Evolutionary conservation across 2,329 filamentous ascomycete species (phyloP), one percentile per base, ranked within the genome.

Genomic region (Claviceps sp.): DNA sequence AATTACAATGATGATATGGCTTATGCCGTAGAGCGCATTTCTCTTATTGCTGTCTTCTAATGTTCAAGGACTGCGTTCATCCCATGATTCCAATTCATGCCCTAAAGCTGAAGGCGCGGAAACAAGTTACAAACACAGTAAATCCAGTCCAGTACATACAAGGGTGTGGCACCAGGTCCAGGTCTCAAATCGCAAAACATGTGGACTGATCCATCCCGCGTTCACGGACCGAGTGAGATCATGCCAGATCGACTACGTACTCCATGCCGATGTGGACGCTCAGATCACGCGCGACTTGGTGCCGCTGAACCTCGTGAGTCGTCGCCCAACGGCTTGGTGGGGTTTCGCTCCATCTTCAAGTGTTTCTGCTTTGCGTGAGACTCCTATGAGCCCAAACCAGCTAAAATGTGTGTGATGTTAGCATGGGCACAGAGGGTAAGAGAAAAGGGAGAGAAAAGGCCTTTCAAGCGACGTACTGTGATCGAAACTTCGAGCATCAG

Each of bases 351-450:
- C 63, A 83, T 85, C 24, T 82, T 85, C 49, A 96, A 75, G 56
- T 85, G 84, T 69, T 91, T 95, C 71, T 98, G 93, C 68, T 95
- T 95, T 48, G 84, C 82, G 67, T 97, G 93, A 22, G 89, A 83
- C 75, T 98, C 93, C 64, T 84, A 84, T 8, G 87, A 87, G 54
- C 77, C 87, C 45, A 57, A 6, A 24, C 55, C 51, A 22, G 49
- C 54, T 51, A n/a, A 14, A 11, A n/a, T n/a, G 30, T 2, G 22
- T 13, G 13, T 14, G 14, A 40, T 24, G 13, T 54, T 34, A 54
- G 49, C 24, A 48, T 37, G 14, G 22, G 22, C n/a, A 18, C 30
- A 43, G 5, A 43, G 2, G 18, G 2, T 24, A 26, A 18, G 13
- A 13, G 18, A 4, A 34, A 34, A 16, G 3, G 13, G 22, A 2